Percentiles rank a stretch among this genome's conserved stretches.
Conservation (phyloP, 768 basidiomycete species). For the Naganishia vaughanmartiniae region DNA sequence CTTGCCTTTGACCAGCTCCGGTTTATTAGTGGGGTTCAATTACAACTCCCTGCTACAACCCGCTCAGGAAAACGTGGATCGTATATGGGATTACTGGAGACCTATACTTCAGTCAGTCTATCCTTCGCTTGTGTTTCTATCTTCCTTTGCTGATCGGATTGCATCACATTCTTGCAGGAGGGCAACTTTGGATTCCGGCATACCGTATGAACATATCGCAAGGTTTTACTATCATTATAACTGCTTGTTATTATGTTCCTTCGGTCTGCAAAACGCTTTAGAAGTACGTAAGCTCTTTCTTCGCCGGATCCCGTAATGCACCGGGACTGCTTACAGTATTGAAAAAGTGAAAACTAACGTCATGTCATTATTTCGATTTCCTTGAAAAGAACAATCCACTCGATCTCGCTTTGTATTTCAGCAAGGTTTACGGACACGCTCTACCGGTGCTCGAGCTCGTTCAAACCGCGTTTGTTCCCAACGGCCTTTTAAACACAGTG, state of each 20-base stretch:
- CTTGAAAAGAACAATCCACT: neutral
- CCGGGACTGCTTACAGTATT: too few species aligned
- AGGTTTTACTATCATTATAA: conserved; percentile 82
- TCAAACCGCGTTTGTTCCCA: conserved; percentile 63
- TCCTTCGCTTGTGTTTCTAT: neutral
- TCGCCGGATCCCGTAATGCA: neutral
- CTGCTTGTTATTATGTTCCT: conserved; percentile 81
- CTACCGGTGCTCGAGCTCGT: conserved; percentile 66
- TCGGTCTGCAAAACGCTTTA: conserved; percentile 93
- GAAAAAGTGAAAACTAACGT: too few species aligned
- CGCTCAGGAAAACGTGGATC: conserved; percentile 9
- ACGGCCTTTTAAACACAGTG: conserved; percentile 73
- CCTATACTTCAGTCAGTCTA: conserved; percentile 1
- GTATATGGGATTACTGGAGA: conserved; percentile 17
- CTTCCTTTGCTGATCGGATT: neutral
- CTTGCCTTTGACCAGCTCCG: conserved; percentile 16
- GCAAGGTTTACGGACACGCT: conserved; percentile 40
- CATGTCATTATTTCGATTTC: too few species aligned
- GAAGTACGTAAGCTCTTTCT: conserved; percentile 54
- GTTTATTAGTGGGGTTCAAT: conserved; percentile 8
- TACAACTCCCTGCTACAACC: conserved; percentile 15
- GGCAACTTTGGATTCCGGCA: conserved; percentile 12
- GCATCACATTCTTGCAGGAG: neutral
- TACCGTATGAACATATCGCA: conserved; percentile 51
- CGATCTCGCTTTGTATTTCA: conserved; percentile 5